Evolutionary conservation across 805 yeast species (phyloP), one percentile per base, ranked within the genome.

Genomic region (Barnettozyma populi): DNA sequence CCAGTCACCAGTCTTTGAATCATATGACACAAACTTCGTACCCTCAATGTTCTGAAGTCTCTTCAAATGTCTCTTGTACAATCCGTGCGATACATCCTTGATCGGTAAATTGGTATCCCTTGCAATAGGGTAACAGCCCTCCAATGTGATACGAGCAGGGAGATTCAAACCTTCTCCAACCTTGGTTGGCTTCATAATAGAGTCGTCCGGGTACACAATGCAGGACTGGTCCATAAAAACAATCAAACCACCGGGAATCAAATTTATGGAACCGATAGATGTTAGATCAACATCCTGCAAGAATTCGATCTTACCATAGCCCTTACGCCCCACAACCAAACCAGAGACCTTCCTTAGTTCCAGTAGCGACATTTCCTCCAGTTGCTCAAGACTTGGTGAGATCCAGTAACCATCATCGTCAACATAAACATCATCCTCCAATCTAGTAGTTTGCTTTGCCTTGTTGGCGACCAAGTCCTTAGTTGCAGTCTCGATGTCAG

Each of bases 371-470:
- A 78, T 72, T 16, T 72, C 66, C 47, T 76, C 74, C 45, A 94
- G 69, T 43, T 81, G 81, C 5, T 80, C 76, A 35, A 84, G 60
- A 2, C 89, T 72, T 16, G 99, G 99, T 6, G 86, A 78, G 46
- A 82, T 84, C 87, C 94, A 94, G 67, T 90, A 94, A 6, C 90
- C 96, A 43, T 85, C 78, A 13, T 80, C 82, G 44, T 84, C 61
- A 25, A 54, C 49, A 25, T 44, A 36, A n/a, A 44, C 47, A 14
- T 40, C 47, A 39, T 49, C 50, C 16, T 52, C 55, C 20, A 42
- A 34, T 16, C 49, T 39, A 7, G 48, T 44, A 6, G 42, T 13
- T n/a, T 21, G 31, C 25, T 44, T 46, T 24, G 39, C 39, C 39
- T 37, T 37, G 29, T 37, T 37, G 27, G 27, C 7, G n/a, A 18